phyloP scores from a whole-genome alignment of 2,329 filamentous ascomycete species.

The Penicillium sumatraense region DNA sequence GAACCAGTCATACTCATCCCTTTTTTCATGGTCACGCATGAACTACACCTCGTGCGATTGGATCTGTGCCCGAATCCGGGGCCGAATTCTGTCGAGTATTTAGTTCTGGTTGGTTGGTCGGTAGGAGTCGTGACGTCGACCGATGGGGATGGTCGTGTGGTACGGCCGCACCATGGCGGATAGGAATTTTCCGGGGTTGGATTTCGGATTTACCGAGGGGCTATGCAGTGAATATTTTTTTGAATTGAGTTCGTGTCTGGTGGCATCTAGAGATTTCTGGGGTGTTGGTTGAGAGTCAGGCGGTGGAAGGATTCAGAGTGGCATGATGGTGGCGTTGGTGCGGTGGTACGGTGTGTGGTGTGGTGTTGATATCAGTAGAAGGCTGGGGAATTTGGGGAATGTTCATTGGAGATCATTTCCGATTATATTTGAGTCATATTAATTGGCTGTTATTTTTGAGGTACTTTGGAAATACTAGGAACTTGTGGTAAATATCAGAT shows the following conservation, averaged over 20 bases:
- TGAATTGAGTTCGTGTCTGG: neutral
- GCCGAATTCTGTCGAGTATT: neutral
- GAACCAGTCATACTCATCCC: neutral
- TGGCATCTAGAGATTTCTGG: neutral
- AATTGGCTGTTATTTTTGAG: neutral
- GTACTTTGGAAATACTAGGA: neutral
- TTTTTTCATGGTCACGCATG: neutral
- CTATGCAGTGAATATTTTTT: neutral
- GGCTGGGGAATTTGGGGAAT: neutral
- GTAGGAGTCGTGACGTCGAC: neutral
- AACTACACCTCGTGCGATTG: neutral
- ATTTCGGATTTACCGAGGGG: constrained; percentile 2
- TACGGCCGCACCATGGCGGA: neutral
- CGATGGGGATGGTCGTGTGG: neutral
- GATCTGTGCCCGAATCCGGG: neutral
- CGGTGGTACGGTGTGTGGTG: neutral
- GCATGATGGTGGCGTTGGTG: constrained; percentile 1
- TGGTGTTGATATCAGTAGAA: neutral
- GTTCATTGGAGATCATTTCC: neutral
- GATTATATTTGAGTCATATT: neutral
- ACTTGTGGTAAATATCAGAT: no score
- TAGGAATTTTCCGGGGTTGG: neutral
- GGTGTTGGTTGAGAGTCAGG: neutral
- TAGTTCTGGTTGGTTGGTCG: neutral
- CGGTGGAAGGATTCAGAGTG: constrained; percentile 1